Base-by-base conservation (phyloP, 179 eudicot species). In the Corrigiola litoralis region DNA sequence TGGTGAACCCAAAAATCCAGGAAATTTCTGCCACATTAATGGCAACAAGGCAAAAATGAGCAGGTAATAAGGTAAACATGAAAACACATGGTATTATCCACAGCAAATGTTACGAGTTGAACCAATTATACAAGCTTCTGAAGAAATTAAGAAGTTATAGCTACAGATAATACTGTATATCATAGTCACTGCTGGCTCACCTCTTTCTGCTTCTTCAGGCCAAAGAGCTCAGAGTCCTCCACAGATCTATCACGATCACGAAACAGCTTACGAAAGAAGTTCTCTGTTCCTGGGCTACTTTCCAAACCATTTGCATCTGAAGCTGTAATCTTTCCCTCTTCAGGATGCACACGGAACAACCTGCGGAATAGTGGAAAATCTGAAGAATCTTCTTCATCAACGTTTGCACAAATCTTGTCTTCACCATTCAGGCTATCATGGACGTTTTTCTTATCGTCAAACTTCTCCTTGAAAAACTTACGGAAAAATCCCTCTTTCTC, bases 271-370 rank as follows among this genome's bases (percentile, higher is more conserved):
- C 95, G 95, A 56, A 94, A 94, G 73, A 94, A 94, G 58, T 78
- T 90, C 81, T 94, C 99, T 51, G 96, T 86, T 67, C 99, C 99
- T 36, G 99, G 99, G 79, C 99, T 94, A 80, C 96, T 80, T 68
- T 92, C 98, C 50, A 77, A 74, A 47, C 76, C 73, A 84, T 72
- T 77, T 61, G 80, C 79, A 69, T 73, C 75, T 38, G 77, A 57
- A 53, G 69, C 61, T 53, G 81, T 61, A 38, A 68, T 57, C 80
- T 85, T 87, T 32, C 71, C 70, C 65, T 88, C 97, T 75, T 86
- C 99, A 69, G 94, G 97, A 79, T 88, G 96, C 58, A 88, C 84
- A 23, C 96, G 91, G 47, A 94, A 91, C 64, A 87, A 76, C 75
- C 74, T 81, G 60, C 99, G 91, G 45, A 94, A 88, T 70, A 86